phyloP scores from a whole-genome alignment of 1,284 basidiomycete species.

The Naganishia albida region DNA sequence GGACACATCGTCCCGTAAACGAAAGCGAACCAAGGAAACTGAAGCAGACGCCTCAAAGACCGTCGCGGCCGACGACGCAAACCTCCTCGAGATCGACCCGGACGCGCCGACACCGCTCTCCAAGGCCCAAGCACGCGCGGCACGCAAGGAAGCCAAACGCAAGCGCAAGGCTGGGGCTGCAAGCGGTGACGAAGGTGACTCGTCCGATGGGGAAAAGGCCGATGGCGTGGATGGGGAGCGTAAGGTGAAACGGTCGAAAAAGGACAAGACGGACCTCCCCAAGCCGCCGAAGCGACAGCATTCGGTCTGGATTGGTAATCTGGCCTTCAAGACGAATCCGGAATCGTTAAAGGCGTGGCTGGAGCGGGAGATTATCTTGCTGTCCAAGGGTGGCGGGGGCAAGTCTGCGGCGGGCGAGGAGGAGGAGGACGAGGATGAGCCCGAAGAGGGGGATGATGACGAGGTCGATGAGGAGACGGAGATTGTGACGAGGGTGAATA shows the following conservation, averaged over 20 bases:
- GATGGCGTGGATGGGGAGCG: constrained; percentile 70
- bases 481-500: constrained; percentile 58
- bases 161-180: constrained; percentile 35
- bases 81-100: constrained; percentile 52
- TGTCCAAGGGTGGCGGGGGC: constrained; percentile 12
- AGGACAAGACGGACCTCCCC: constrained; percentile 60
- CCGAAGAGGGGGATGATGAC: constrained; percentile 39
- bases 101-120: constrained; percentile 50
- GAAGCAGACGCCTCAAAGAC: constrained; percentile 28
- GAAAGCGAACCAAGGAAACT: constrained; percentile 34
- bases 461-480: constrained; percentile 38
- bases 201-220: constrained; percentile 40
- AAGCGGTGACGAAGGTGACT: neutral
- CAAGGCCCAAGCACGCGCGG: constrained; percentile 52
- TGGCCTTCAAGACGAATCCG: constrained; percentile 84
- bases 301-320: constrained; percentile 92
- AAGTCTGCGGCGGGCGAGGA: constrained; percentile 16
- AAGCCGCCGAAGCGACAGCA: constrained; percentile 63
- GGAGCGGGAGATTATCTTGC: constrained; percentile 46
- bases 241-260: constrained; percentile 76
- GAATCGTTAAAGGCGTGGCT: constrained; percentile 73
- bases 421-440: constrained; percentile 32
- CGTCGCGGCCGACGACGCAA: constrained; percentile 35
- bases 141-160: constrained; percentile 48
- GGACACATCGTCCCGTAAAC: constrained; percentile 33